Conservation (phyloP, 2,329 filamentous ascomycete genomes). For the Fusarium cicatricum region DNA sequence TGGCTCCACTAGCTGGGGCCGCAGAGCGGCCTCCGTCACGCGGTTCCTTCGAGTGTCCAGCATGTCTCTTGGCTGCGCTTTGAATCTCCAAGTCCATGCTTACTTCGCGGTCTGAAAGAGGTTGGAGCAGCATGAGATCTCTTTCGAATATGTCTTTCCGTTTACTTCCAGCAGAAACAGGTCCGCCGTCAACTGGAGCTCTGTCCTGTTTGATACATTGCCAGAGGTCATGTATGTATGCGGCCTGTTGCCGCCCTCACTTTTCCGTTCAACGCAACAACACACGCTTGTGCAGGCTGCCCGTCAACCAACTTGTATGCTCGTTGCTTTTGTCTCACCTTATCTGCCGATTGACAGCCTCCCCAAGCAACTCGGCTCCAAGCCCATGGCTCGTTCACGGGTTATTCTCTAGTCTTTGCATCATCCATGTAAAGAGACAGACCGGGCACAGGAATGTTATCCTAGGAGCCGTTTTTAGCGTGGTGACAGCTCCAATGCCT, state of each 20-base stretch:
- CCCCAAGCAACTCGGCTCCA: neutral
- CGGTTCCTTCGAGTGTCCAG: constrained; percentile 15
- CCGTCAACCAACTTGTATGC: too few species aligned
- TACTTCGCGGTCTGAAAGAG: constrained; percentile 2
- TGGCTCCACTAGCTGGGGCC: constrained; percentile 37
- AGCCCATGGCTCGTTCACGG: neutral
- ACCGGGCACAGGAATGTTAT: constrained; percentile 16
- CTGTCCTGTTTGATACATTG: too few species aligned
- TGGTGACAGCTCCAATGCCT: constrained; percentile 34
- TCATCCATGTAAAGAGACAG: constrained; percentile 15
- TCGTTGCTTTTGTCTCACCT: neutral
- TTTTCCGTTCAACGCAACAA: too few species aligned
- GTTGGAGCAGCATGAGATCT: neutral
- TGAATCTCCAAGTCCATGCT: neutral
- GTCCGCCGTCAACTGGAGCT: neutral
- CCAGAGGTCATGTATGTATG: too few species aligned
- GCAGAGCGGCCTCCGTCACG: constrained; percentile 26
- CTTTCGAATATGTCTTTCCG: too few species aligned
- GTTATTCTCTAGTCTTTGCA: constrained; percentile 10
- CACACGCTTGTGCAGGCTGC: too few species aligned
- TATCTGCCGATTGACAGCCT: neutral
- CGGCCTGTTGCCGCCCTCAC: neutral
- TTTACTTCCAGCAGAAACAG: neutral
- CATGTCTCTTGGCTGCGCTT: neutral
- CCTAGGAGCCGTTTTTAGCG: constrained; percentile 35